A percentile compares a stretch with the other conserved stretches of the same genome.
These are phyloP conservation scores for Aspergillus persii DNA, from an alignment of 2,329 filamentous ascomycete species.

Conservation along the genomic window DNA sequence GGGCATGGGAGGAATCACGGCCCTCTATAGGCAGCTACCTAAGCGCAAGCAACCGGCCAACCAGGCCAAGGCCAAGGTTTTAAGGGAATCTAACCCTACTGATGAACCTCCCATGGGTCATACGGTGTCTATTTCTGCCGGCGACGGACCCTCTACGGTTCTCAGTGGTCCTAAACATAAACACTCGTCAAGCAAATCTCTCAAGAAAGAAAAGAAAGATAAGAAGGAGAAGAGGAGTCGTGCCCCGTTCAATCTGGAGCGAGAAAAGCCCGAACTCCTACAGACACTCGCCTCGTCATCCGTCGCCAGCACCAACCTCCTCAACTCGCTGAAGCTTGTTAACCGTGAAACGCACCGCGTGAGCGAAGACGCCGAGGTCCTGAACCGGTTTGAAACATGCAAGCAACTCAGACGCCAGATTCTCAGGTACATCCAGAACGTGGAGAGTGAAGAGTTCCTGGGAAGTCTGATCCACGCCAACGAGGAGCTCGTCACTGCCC, in stretches of 20 bases:
- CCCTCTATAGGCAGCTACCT: slow-evolving; percentile 69
- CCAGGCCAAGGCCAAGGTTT: slow-evolving; percentile 76
- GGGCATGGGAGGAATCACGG: slow-evolving; percentile 76
- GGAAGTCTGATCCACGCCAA: slow-evolving; percentile 90
- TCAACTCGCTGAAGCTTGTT: slow-evolving; percentile 83
- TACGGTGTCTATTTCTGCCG: slow-evolving; percentile 38
- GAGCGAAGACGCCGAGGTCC: slow-evolving; percentile 74
- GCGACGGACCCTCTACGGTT: slow-evolving; percentile 37
- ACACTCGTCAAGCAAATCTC: slow-evolving; percentile 37
- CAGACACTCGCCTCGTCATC: slow-evolving; percentile 84
- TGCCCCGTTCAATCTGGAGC: slow-evolving; percentile 76
- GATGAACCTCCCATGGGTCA: slow-evolving; percentile 38
- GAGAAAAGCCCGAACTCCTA: slow-evolving; percentile 83
- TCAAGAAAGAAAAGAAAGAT: slow-evolving; percentile 44
- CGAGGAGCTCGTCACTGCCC: slow-evolving; percentile 86
- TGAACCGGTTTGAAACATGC: slow-evolving; percentile 78
- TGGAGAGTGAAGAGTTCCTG: slow-evolving; percentile 88
- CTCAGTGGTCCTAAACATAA: slow-evolving; percentile 37
- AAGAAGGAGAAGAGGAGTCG: slow-evolving; percentile 51
- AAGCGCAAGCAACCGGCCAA: slow-evolving; percentile 68
- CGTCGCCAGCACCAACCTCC: slow-evolving; percentile 84
- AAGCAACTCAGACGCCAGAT: slow-evolving; percentile 82
- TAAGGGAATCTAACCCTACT: slow-evolving; percentile 69
- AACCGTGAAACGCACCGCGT: slow-evolving; percentile 87
- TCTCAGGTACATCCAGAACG: slow-evolving; percentile 85